Conservation (phyloP, 129 eudicot genomes). For the Pittosporum tobira region DNA sequence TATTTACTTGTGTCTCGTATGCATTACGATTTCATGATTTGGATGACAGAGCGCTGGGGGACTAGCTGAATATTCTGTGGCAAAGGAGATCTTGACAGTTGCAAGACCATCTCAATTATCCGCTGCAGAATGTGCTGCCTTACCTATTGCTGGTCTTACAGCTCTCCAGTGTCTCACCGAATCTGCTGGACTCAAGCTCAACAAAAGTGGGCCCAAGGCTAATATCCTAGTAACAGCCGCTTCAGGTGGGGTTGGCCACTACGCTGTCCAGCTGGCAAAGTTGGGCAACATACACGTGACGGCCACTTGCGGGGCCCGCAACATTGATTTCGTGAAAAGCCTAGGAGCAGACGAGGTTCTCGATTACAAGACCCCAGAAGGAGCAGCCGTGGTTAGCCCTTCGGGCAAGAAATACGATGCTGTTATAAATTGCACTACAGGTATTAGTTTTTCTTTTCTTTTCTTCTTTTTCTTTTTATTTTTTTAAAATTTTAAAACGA, state of each 20-base stretch:
- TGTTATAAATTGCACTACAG: constrained; percentile 53
- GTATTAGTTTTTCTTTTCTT: too few relatives aligned
- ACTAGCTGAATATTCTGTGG: constrained; percentile 55
- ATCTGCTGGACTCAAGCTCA: constrained; percentile 52
- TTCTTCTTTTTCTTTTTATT: too few relatives aligned
- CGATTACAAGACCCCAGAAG: constrained; percentile 73
- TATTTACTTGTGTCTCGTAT: too few relatives aligned
- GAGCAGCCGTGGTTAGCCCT: constrained; percentile 62
- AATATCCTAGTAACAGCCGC: constrained; percentile 75
- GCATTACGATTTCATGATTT: constrained; percentile 7
- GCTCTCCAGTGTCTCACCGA: constrained; percentile 63
- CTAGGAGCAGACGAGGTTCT: constrained; percentile 84
- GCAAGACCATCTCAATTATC: constrained; percentile 69
- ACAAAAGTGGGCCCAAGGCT: constrained; percentile 37
- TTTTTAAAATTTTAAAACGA: too few relatives aligned
- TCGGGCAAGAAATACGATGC: constrained; percentile 60
- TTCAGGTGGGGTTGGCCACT: constrained; percentile 88
- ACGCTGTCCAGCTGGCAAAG: constrained; percentile 77
- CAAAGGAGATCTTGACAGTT: constrained; percentile 52
- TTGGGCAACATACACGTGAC: constrained; percentile 72
- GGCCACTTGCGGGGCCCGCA: constrained; percentile 85
- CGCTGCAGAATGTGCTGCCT: constrained; percentile 59
- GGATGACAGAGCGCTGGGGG: constrained; percentile 55
- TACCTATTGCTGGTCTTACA: constrained; percentile 61
- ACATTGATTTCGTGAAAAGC: constrained; percentile 50